Evolutionary conservation across 1,139 yeast species (phyloP).

Genomic region (Keqinozyma sinolaborantium): DNA sequence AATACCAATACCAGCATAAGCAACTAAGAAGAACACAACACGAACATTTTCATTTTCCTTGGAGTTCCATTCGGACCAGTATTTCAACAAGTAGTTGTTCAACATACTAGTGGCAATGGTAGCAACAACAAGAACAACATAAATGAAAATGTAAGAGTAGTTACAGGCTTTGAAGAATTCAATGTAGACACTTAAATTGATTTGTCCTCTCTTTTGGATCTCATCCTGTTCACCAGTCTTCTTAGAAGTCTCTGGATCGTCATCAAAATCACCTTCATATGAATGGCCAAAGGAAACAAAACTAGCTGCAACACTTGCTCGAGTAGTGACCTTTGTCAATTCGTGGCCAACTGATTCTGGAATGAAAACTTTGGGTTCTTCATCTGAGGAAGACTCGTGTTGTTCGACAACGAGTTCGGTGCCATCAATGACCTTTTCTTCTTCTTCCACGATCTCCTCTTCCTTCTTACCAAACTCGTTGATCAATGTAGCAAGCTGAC

Average conservation of each 20-base stretch:
- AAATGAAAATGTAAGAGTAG: conserved; percentile 21
- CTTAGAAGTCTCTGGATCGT: conserved; percentile 11
- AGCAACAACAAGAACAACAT: conserved; percentile 18
- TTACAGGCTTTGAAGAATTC: conserved; percentile 37
- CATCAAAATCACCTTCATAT: conserved; percentile 16
- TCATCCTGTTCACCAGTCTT: conserved; percentile 29
- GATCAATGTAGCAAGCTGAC: conserved; percentile 21
- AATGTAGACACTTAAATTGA: conserved; percentile 27
- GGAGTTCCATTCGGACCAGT: conserved; percentile 36
- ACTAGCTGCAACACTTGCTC: conserved; percentile 16
- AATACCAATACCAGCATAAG: conserved; percentile 26
- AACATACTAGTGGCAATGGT: conserved; percentile 20
- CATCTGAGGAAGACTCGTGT: conserved; percentile 3
- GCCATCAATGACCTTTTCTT: background rate
- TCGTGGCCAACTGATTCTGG: conserved; percentile 6
- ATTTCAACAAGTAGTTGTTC: conserved; percentile 32
- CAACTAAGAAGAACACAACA: conserved; percentile 20
- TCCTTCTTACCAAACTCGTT: conserved; percentile 21
- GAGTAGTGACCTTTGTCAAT: conserved; percentile 7
- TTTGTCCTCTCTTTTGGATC: conserved; percentile 26
- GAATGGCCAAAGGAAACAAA: conserved; percentile 20
- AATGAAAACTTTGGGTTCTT: conserved; percentile 4
- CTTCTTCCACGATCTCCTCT: conserved; percentile 5
- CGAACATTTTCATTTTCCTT: conserved; percentile 20
- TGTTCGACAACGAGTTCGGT: conserved; percentile 2